Percentiles rank a stretch among this genome's conserved stretches.
Evolutionary conservation across 1,284 basidiomycete genomes (phyloP).

Genomic region (Ganoderma lingzhi): DNA sequence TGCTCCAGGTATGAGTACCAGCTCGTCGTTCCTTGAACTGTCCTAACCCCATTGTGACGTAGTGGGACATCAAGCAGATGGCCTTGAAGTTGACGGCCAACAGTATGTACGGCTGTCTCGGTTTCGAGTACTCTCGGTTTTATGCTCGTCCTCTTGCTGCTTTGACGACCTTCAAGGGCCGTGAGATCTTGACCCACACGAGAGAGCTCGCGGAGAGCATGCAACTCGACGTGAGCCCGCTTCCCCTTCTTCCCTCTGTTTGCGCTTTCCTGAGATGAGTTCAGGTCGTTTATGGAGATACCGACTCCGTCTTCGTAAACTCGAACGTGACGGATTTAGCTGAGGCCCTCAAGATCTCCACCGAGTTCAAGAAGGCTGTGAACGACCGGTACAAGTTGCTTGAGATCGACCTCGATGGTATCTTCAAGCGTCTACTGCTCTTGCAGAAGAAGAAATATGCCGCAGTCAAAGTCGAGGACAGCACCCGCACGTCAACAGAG

Average conservation of each 20-base stretch:
- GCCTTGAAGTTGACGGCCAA: slow-evolving; percentile 99
- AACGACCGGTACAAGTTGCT: slow-evolving; percentile 96
- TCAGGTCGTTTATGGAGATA: slow-evolving; percentile 98
- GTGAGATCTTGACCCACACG: slow-evolving; percentile 96
- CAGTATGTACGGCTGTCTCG: slow-evolving; percentile 99
- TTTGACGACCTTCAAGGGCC: slow-evolving; percentile 97
- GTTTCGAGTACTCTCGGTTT: slow-evolving; percentile 97
- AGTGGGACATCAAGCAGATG: slow-evolving; percentile 98
- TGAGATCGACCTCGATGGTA: slow-evolving; percentile 96
- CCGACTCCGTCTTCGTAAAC: slow-evolving; percentile 99
- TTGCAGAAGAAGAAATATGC: slow-evolving; percentile 99
- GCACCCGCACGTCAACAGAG: slow-evolving; percentile 80
- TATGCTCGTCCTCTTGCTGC: slow-evolving; percentile 97
- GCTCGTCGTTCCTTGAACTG: background rate
- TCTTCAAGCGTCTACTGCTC: slow-evolving; percentile 93
- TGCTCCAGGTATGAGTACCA: slow-evolving; percentile 74
- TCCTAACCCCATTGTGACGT: slow-evolving; percentile 10
- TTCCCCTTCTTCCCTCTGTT: slow-evolving; percentile 8
- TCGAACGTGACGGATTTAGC: slow-evolving; percentile 91
- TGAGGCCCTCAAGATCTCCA: slow-evolving; percentile 92
- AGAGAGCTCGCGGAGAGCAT: slow-evolving; percentile 92
- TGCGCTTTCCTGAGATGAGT: background rate
- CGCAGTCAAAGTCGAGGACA: slow-evolving; percentile 92
- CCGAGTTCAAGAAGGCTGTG: slow-evolving; percentile 93
- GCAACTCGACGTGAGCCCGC: slow-evolving; percentile 79